Base-by-base conservation (phyloP, 441 rosid species). In the Arabidopsis hybrid region DNA sequence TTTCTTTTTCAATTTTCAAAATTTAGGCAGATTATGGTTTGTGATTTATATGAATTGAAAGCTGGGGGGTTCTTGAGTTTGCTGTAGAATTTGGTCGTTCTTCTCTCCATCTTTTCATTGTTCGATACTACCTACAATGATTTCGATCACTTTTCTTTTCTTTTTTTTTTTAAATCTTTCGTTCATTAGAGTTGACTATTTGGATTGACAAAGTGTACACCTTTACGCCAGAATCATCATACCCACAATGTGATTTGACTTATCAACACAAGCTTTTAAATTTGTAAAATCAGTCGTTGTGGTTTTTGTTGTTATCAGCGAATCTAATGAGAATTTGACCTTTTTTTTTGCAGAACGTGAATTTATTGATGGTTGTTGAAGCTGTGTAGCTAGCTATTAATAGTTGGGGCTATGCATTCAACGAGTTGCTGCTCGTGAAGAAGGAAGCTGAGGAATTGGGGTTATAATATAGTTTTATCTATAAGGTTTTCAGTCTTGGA, bases 401-500 rank as follows among this genome's bases (percentile, higher is more conserved):
- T 34, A 10, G 21, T 32, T n/a, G 38, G 8, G 64, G 64, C 35
- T 60, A 53, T 68, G 69, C 69, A 32, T 39, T 75, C 35, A 61
- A 52, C 64, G 63, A 67, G 73, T 60, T 75, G 26, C 59, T 60
- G 13, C 57, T 66, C 18, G 57, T 52, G 62, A 62, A 62, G 49
- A 63, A 64, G 42, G 32, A 62, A 13, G n/a, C 32, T 4, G 29
- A 46, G 26, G 39, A 51, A 4, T 10, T n/a, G n/a, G n/a, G n/a
- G n/a, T 36, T 16, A 6, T 17, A 7, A 29, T 9, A 5, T 29
- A 14, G 4, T n/a, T 18, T 61, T 51, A 8, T 11, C 11, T 43
- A 45, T 80, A 80, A 81, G 83, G 72, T 68, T 87, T 87, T 85
- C 85, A 82, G 79, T 50, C 51, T 35, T 62, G 81, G 89, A 71